Percentiles rank a stretch among this genome's conserved stretches.
Conservation (phyloP, 1,139 yeast genomes). For the Torulaspora pretoriensis region DNA sequence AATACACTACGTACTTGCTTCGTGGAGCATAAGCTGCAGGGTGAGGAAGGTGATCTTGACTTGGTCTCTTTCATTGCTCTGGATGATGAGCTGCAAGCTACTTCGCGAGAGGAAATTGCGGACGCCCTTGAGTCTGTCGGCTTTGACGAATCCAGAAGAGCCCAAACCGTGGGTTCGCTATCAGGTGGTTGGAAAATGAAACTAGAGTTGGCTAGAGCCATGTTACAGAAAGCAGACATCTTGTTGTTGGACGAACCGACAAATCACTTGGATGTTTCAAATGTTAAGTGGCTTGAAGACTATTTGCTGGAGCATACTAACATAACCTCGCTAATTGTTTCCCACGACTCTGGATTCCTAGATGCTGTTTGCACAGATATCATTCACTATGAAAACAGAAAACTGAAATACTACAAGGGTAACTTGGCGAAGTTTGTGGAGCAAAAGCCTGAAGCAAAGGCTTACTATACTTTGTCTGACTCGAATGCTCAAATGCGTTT, state of each 20-base stretch:
- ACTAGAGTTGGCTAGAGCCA: conserved; percentile 94
- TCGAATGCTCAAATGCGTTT: conserved; percentile 93
- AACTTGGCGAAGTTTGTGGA: conserved; percentile 88
- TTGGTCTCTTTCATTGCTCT: conserved; percentile 84
- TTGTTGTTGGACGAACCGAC: conserved; percentile 96
- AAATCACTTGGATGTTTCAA: conserved; percentile 91
- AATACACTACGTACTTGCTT: conserved; percentile 87
- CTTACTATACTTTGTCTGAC: conserved; percentile 93
- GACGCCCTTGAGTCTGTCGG: conserved; percentile 80
- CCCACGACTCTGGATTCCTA: conserved; percentile 96
- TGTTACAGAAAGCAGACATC: conserved; percentile 96
- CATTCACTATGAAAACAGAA: conserved; percentile 93
- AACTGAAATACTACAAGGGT: conserved; percentile 93
- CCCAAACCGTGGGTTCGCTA: conserved; percentile 86
- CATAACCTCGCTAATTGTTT: conserved; percentile 90
- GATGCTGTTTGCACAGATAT: conserved; percentile 96
- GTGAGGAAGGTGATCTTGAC: conserved; percentile 88
- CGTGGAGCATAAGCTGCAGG: conserved; percentile 95
- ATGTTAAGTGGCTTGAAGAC: conserved; percentile 91
- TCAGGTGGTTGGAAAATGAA: conserved; percentile 99
- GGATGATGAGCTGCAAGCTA: conserved; percentile 71
- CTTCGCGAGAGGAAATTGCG: conserved; percentile 65
- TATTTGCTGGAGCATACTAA: conserved; percentile 76
- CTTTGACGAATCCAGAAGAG: conserved; percentile 82
- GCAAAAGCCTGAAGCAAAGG: conserved; percentile 91